Percentiles rank a stretch among this genome's conserved stretches.
These are phyloP conservation scores for Aspergillus spinulosporus DNA, from an alignment of 2,329 filamentous ascomycete species.

Conservation along the genomic window DNA sequence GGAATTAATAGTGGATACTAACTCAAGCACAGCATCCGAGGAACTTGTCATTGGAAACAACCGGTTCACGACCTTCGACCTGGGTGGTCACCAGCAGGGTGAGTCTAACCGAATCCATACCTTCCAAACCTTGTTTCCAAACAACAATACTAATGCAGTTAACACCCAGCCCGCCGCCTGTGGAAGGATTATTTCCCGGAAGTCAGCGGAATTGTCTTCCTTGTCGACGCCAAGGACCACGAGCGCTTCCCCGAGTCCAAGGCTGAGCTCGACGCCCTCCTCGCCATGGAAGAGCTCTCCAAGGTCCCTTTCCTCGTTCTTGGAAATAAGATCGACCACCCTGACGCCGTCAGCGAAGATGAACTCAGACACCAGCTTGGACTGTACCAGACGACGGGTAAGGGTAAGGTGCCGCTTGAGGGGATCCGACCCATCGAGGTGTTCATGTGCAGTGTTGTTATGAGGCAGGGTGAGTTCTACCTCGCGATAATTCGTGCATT, in stretches of 20 bases:
- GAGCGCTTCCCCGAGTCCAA: constrained; percentile 94
- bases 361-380: constrained; percentile 90
- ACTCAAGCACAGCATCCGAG: constrained; percentile 67
- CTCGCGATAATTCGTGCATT: not conserved
- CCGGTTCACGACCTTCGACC: constrained; percentile 90
- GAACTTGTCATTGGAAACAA: constrained; percentile 91
- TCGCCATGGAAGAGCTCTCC: constrained; percentile 93
- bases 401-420: constrained; percentile 90
- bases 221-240: constrained; percentile 95
- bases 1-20: constrained; percentile 10
- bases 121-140: not conserved
- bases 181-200: constrained; percentile 98
- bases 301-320: constrained; percentile 96
- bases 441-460: constrained; percentile 99
- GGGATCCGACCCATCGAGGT: constrained; percentile 93
- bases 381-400: constrained; percentile 93
- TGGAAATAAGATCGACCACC: constrained; percentile 99
- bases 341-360: constrained; percentile 91
- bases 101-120: constrained; percentile 34
- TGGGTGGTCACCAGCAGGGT: constrained; percentile 91
- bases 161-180: constrained; percentile 68
- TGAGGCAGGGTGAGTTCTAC: constrained; percentile 74
- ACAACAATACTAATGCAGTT: not conserved
- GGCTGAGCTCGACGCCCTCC: constrained; percentile 90
- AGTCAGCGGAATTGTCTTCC: constrained; percentile 94